Percentiles rank a stretch among this genome's conserved stretches.
Evolutionary conservation across 352 stramenopile species (phyloP).

Genomic region (Paralagenidium karlingii): DNA sequence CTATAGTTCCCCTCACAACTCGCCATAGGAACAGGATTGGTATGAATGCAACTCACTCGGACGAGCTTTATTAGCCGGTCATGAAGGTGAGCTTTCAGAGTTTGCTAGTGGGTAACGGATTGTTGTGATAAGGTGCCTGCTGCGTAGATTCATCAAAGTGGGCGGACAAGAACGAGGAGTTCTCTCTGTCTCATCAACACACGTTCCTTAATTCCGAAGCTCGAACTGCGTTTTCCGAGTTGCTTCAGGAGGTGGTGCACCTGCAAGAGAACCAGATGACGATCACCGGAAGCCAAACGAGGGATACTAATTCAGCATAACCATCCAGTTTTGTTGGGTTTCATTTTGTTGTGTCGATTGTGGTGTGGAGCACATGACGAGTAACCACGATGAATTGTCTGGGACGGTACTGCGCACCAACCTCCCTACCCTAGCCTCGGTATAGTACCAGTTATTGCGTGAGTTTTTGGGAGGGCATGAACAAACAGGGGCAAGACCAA

Average conservation of each 20-base stretch:
- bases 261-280: conserved; percentile 26
- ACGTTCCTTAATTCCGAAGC: conserved; percentile 35
- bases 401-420: too few relatives aligned
- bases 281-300: too few relatives aligned
- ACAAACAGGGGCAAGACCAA: too few relatives aligned
- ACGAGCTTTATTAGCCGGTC: conserved; percentile 21
- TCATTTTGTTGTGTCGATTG: too few relatives aligned
- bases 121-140: not conserved
- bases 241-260: conserved; percentile 57
- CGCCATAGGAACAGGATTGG: conserved; percentile 74
- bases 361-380: too few relatives aligned
- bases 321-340: too few relatives aligned
- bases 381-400: too few relatives aligned
- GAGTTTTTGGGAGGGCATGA: too few relatives aligned
- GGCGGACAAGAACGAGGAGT: conserved; percentile 28
- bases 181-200: conserved; percentile 68
- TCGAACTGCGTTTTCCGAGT: conserved; percentile 23
- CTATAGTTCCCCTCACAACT: too few relatives aligned
- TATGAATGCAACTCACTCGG: conserved; percentile 65
- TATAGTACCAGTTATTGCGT: too few relatives aligned
- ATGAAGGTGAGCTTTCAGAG: not conserved
- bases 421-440: too few relatives aligned
- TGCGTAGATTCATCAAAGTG: not conserved
- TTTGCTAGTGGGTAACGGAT: not conserved
- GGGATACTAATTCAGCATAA: too few relatives aligned